Conservation (phyloP, 192 early-diverging fungal genomes). For the Mortierella alpina region DNA sequence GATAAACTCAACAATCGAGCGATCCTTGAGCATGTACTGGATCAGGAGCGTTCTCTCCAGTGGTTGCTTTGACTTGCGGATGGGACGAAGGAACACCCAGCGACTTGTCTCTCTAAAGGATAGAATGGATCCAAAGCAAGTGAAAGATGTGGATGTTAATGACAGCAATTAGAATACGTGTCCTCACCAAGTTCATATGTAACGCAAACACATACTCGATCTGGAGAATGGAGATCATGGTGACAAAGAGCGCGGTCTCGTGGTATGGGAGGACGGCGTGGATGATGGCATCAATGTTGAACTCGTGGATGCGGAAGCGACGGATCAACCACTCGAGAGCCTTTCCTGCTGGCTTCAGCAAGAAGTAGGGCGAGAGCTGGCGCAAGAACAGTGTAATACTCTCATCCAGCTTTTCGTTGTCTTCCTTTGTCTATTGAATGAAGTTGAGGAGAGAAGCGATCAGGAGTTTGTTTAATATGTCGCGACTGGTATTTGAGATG, state of each 20-base stretch:
- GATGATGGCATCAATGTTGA: constrained; percentile 84
- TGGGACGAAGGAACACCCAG: constrained; percentile 69
- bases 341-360: constrained; percentile 87
- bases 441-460: not conserved
- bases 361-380: constrained; percentile 85
- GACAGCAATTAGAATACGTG: not conserved
- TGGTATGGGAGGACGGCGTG: constrained; percentile 91
- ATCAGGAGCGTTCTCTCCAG: constrained; percentile 79
- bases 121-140: not conserved
- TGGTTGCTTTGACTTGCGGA: constrained; percentile 66
- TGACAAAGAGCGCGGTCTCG: constrained; percentile 88
- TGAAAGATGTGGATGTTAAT: not conserved
- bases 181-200: not conserved
- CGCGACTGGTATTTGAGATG: too few relatives aligned
- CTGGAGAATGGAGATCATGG: constrained; percentile 80
- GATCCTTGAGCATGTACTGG: constrained; percentile 73
- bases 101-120: constrained; percentile 56
- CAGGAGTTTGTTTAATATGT: not conserved
- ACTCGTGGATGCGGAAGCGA: constrained; percentile 87
- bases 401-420: constrained; percentile 83
- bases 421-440: constrained; percentile 71
- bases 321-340: constrained; percentile 94
- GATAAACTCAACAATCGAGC: constrained; percentile 81
- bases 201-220: constrained; percentile 62
- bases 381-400: constrained; percentile 79